Evolutionary conservation across 352 stramenopile species (phyloP), one percentile per base, ranked within the genome.

Genomic region (Pythium insidiosum): DNA sequence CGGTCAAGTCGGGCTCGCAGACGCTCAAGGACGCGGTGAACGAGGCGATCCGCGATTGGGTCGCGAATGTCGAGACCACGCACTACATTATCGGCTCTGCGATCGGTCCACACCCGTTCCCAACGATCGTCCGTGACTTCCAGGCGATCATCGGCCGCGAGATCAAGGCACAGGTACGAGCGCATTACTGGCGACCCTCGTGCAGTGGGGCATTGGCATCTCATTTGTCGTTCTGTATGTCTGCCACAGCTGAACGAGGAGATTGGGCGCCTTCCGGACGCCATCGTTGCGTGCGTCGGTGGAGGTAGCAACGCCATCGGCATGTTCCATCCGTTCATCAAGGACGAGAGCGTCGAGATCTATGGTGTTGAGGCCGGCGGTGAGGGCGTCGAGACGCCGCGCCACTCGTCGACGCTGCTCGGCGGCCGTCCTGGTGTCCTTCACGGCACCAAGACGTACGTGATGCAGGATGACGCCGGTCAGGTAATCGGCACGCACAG

Each of bases 21-120:
- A 99, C 95, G 38, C 78, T 99, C 33, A 99, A 99, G 71, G 96
- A 99, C 63, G 96, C 96, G 12, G 97, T 99, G 46, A 99, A 98
- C 61, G 95, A 99, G 66, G 96, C 96, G 16, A 98, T 99, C 60
- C 87, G 95, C 22, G 96, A 99, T 68, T 99, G 95, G 95, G 95
- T 99, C 5, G 97, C 96, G 11, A 98, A 99, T 66, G 95, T 99
- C n/a, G 72, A 94, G 22, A 85, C 88, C 50, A 99, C 95, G 30
- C 95, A 99, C 63, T 99, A 99, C 70, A 90, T 99, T 46, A 99
- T 99, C 61, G 96, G 96, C 39, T 98, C 91, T 34, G 95, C 95
- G 21, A 97, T 99, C 30, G 96, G 95, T 26, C 91, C 95, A 28
- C 95, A 99, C 66, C 96, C 95, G 53, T 99, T 99, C 78, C 95